Evolutionary conservation across 2,329 filamentous ascomycete genomes (phyloP).

Genomic region (Macrophomina pseudophaseolina): DNA sequence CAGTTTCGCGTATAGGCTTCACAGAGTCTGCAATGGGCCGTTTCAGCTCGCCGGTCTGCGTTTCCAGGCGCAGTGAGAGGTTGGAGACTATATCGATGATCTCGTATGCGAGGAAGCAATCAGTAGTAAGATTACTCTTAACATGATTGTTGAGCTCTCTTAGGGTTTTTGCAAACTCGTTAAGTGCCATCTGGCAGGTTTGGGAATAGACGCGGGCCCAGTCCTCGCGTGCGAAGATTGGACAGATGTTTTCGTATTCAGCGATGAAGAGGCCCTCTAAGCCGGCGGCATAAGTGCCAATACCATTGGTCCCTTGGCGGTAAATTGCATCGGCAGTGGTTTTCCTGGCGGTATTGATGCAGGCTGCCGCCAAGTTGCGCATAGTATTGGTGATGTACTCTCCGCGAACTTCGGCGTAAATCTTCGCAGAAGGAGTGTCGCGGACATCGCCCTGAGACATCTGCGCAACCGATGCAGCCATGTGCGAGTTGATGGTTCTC

Average conservation of each 20-base stretch:
- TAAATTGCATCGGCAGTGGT: slow-evolving; percentile 80
- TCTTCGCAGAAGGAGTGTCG: slow-evolving; percentile 75
- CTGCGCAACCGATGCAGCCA: slow-evolving; percentile 64
- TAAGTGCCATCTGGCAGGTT: slow-evolving; percentile 77
- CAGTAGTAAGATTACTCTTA: slow-evolving; percentile 81
- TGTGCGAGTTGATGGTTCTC: slow-evolving; percentile 77
- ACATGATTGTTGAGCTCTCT: slow-evolving; percentile 90
- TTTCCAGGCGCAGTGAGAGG: slow-evolving; percentile 79
- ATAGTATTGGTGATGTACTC: slow-evolving; percentile 83
- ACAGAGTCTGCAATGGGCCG: slow-evolving; percentile 80
- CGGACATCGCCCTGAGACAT: slow-evolving; percentile 51
- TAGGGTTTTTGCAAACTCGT: slow-evolving; percentile 83
- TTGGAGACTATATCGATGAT: slow-evolving; percentile 87
- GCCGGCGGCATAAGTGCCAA: slow-evolving; percentile 84
- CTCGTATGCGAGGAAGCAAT: slow-evolving; percentile 95
- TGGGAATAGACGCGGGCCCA: slow-evolving; percentile 79
- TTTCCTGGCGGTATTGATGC: slow-evolving; percentile 76
- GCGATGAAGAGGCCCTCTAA: slow-evolving; percentile 86
- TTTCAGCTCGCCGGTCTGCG: slow-evolving; percentile 84
- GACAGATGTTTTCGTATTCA: slow-evolving; percentile 89
- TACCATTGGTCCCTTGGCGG: slow-evolving; percentile 85
- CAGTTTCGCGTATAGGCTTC: slow-evolving; percentile 89
- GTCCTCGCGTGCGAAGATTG: slow-evolving; percentile 83
- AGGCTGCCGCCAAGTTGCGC: slow-evolving; percentile 85
- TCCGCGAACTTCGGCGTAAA: slow-evolving; percentile 85